Percentiles rank a stretch among this genome's conserved stretches.
Conservation (phyloP, 345 rosid species). For the Trapa incisa region DNA sequence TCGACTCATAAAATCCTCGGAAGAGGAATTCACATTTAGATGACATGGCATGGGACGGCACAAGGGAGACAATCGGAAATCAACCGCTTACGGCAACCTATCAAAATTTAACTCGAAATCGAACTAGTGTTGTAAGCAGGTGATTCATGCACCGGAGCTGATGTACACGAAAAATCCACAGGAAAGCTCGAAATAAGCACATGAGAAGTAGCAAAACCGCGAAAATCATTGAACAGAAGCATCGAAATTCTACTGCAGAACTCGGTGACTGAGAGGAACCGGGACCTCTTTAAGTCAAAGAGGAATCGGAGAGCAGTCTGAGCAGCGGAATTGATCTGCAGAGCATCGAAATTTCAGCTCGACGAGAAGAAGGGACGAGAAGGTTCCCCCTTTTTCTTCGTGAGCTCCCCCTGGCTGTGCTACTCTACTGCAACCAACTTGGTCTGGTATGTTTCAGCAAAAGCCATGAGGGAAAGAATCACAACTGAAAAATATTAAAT, state of each 20-base stretch:
- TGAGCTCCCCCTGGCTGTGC: not conserved
- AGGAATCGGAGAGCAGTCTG: not conserved
- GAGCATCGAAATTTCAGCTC: not conserved
- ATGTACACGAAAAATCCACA: not conserved
- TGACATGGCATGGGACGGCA: not conserved
- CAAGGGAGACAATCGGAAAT: not conserved
- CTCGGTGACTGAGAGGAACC: not conserved
- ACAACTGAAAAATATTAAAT: too few relatives aligned
- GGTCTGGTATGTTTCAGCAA: not conserved
- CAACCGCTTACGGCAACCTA: not conserved
- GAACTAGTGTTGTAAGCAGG: not conserved
- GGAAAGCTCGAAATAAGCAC: not conserved
- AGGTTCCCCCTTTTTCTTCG: not conserved
- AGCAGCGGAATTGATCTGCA: not conserved
- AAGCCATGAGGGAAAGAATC: too few relatives aligned
- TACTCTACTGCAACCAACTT: too few relatives aligned
- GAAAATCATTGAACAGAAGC: not conserved
- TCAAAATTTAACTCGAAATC: not conserved
- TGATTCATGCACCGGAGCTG: too few relatives aligned
- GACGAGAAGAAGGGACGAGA: not conserved
- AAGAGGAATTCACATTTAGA: not conserved
- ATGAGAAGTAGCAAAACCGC: not conserved
- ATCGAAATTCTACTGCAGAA: constrained; percentile 1
- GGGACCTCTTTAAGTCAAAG: not conserved
- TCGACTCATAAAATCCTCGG: not conserved